These are phyloP conservation scores for Aristolochia contorta DNA, from an alignment of 164 flowering plant genomes.

Conservation along the genomic window DNA sequence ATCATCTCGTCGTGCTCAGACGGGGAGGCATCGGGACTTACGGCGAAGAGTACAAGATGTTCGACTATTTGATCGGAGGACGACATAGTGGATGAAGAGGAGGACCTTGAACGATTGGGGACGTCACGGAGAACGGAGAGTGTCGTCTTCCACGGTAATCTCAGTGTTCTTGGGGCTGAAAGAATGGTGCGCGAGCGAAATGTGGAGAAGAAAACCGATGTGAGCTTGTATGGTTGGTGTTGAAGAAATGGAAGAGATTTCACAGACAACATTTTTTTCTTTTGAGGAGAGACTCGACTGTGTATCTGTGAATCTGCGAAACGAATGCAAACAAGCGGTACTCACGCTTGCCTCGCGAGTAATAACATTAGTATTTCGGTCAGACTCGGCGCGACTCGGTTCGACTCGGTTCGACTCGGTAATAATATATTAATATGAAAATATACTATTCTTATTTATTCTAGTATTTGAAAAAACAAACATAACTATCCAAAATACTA, in stretches of 20 bases:
- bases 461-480: too few relatives aligned
- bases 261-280: neutral
- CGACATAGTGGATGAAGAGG: neutral
- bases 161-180: neutral
- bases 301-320: too few relatives aligned
- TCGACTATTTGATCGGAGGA: slow-evolving; percentile 21
- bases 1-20: slow-evolving; percentile 39
- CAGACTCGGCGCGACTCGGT: too few relatives aligned
- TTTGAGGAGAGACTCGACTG: neutral
- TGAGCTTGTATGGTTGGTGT: neutral
- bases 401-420: too few relatives aligned
- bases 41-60: slow-evolving; percentile 71
- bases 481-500: too few relatives aligned
- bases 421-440: too few relatives aligned
- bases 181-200: neutral
- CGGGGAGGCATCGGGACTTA: slow-evolving; percentile 31
- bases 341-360: too few relatives aligned
- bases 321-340: too few relatives aligned
- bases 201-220: neutral
- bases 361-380: too few relatives aligned
- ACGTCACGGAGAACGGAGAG: neutral
- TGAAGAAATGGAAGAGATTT: neutral
- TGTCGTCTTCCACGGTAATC: neutral
- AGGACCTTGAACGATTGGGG: neutral
- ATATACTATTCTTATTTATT: too few relatives aligned